Evolutionary conservation across 345 rosid genomes (phyloP).

Genomic region (Geranium brycei): DNA sequence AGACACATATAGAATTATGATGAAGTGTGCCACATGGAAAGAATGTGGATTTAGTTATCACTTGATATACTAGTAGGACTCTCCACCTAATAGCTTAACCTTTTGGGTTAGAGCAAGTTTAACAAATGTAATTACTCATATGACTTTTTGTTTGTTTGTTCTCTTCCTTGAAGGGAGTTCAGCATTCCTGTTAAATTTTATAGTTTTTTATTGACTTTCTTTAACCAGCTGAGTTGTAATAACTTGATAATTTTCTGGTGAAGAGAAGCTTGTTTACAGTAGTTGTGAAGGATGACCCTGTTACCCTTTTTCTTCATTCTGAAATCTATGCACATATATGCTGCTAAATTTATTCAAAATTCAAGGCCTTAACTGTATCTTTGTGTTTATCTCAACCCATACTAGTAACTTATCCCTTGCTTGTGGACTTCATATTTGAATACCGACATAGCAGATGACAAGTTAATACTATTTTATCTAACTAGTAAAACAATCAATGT

Average conservation of each 20-base stretch:
- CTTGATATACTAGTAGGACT: too few relatives aligned
- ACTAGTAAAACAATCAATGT: too few relatives aligned
- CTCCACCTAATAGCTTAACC: too few relatives aligned
- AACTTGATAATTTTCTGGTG: too few relatives aligned
- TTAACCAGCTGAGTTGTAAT: not conserved
- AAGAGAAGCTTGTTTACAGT: not conserved
- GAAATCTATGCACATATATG: not conserved
- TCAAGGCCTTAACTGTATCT: not conserved
- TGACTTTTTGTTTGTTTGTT: too few relatives aligned
- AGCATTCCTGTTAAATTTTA: not conserved
- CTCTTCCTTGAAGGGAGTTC: not conserved
- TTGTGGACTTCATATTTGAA: not conserved
- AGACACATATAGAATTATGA: not conserved
- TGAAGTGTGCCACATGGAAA: too few relatives aligned
- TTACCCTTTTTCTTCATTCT: not conserved
- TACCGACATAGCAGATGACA: not conserved
- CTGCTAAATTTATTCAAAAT: not conserved
- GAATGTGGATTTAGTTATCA: too few relatives aligned
- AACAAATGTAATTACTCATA: not conserved
- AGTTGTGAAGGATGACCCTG: not conserved
- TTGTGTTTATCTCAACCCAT: not conserved
- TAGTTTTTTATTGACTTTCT: too few relatives aligned
- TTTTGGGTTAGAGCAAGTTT: too few relatives aligned
- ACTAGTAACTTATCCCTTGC: not conserved
- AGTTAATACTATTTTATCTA: not conserved